phyloP scores from a whole-genome alignment of 1,284 basidiomycete genomes.

The Puccinia triticina region DNA sequence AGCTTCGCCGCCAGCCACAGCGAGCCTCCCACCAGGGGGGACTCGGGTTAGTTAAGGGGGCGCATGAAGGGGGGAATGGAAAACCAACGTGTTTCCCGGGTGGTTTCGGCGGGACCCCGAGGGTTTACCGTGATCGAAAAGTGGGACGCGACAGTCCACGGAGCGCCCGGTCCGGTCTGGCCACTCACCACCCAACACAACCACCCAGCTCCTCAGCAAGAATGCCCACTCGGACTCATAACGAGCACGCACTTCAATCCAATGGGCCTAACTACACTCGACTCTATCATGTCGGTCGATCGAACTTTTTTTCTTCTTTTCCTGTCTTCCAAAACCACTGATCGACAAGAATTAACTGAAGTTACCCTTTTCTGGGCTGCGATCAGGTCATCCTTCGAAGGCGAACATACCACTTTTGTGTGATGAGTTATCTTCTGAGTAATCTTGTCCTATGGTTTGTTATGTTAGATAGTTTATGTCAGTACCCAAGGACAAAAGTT shows the following conservation, averaged over 20 bases:
- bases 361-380: neutral
- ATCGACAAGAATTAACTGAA: slow-evolving; percentile 4
- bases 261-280: slow-evolving; percentile 31
- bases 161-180: too few relatives aligned
- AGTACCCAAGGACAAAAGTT: slow-evolving; percentile 4
- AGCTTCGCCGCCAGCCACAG: too few relatives aligned
- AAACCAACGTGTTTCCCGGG: too few relatives aligned
- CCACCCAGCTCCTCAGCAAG: neutral
- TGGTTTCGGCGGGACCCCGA: too few relatives aligned
- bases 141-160: too few relatives aligned
- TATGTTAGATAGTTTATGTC: slow-evolving; percentile 37
- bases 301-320: neutral
- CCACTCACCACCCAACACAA: too few relatives aligned
- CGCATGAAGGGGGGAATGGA: too few relatives aligned
- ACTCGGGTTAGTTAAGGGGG: too few relatives aligned
- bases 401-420: slow-evolving; percentile 46
- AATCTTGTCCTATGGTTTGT: slow-evolving; percentile 28
- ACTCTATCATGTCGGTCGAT: slow-evolving; percentile 31
- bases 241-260: neutral
- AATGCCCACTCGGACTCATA: neutral
- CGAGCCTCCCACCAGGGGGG: too few relatives aligned
- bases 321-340: neutral
- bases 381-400: slow-evolving; percentile 32
- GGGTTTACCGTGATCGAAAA: too few relatives aligned
- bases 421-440: slow-evolving; percentile 32